Conservation (phyloP, 2,329 filamentous ascomycete genomes). For the Torrubiellomyces zombiae region DNA sequence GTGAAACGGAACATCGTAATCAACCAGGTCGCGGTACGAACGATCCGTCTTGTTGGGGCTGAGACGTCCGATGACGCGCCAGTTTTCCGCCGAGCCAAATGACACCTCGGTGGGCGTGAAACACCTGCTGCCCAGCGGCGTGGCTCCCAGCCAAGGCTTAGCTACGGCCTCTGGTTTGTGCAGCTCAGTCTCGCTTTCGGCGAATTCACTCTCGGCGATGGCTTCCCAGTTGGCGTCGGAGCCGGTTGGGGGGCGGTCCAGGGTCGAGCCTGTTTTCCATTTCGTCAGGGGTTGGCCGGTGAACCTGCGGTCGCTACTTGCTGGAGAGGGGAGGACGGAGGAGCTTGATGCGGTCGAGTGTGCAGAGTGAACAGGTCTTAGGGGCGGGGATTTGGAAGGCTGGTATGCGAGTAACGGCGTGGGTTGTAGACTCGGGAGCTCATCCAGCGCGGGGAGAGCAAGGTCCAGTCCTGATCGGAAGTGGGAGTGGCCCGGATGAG, state of each 20-base stretch:
- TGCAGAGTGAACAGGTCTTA: no score
- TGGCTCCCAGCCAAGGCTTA: slow-evolving; percentile 6
- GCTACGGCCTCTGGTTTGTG: slow-evolving; percentile 7
- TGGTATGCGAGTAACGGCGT: slow-evolving; percentile 4
- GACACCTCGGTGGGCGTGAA: slow-evolving; percentile 14
- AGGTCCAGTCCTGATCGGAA: slow-evolving; percentile 14
- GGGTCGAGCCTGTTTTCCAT: slow-evolving; percentile 3
- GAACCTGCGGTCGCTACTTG: slow-evolving; percentile 1
- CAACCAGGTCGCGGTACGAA: slow-evolving; percentile 17
- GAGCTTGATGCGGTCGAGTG: slow-evolving; percentile 18
- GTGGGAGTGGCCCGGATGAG: slow-evolving; percentile 9
- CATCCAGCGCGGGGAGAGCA: slow-evolving; percentile 12
- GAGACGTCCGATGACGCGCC: slow-evolving; percentile 13
- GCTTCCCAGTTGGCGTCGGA: slow-evolving; percentile 8
- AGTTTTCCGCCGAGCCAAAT: slow-evolving; percentile 21
- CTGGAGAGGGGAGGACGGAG: slow-evolving; percentile 11
- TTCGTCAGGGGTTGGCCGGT: slow-evolving; percentile 2
- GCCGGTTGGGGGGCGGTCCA: no score
- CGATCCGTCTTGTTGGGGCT: slow-evolving; percentile 12
- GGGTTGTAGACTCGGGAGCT: slow-evolving; percentile 9
- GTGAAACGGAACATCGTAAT: slow-evolving; percentile 20
- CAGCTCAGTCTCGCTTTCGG: slow-evolving; percentile 10
- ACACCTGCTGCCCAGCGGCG: slow-evolving; percentile 3
- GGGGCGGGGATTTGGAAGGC: slow-evolving; percentile 4
- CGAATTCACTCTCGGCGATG: slow-evolving; percentile 7